Evolutionary conservation across 2,329 filamentous ascomycete genomes (phyloP).

Genomic region (Diaporthe sp.): DNA sequence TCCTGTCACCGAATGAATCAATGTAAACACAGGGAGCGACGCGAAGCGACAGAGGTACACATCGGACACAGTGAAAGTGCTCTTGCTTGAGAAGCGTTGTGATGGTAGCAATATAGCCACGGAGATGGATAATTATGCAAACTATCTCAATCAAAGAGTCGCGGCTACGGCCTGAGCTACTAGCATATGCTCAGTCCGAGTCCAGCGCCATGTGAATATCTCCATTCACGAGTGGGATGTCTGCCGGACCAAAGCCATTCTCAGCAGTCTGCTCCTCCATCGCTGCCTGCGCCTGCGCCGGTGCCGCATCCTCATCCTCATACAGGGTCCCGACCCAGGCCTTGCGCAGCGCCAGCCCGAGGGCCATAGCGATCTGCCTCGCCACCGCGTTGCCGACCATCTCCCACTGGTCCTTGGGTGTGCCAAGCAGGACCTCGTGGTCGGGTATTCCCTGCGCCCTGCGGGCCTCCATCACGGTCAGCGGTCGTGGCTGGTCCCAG

Average conservation of each 20-base stretch:
- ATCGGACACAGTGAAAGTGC: neutral
- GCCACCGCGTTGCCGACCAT: conserved; percentile 85
- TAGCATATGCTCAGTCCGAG: neutral
- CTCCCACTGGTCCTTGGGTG: conserved; percentile 66
- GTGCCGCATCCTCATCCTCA: conserved; percentile 43
- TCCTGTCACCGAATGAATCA: no score
- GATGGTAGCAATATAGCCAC: neutral
- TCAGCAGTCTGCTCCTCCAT: neutral
- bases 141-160: neutral
- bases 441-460: conserved; percentile 79
- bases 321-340: conserved; percentile 61
- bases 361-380: conserved; percentile 73
- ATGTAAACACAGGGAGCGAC: neutral
- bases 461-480: conserved; percentile 76
- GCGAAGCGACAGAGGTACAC: neutral
- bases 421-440: conserved; percentile 76
- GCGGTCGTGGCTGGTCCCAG: conserved; percentile 72
- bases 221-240: neutral
- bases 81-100: no score
- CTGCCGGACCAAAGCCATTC: neutral
- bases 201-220: neutral
- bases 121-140: neutral
- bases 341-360: conserved; percentile 74
- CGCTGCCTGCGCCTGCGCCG: neutral
- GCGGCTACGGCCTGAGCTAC: neutral